phyloP scores from a whole-genome alignment of 768 basidiomycete genomes.

The Paxillus involutus region DNA sequence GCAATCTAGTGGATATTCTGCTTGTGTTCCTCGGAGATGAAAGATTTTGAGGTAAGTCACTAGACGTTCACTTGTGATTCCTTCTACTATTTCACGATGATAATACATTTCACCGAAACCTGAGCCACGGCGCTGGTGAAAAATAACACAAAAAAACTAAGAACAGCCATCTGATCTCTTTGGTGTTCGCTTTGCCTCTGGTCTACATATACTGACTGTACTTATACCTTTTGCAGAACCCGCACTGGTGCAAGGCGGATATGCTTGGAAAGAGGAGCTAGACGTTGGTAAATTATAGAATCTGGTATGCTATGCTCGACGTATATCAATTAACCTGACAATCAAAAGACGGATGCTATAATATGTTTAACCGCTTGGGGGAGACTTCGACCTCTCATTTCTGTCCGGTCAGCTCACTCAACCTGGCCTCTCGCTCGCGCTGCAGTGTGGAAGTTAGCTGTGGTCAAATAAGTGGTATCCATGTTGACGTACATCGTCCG shows the following conservation, averaged over 20 bases:
- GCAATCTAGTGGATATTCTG: not conserved
- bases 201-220: slow-evolving; percentile 12
- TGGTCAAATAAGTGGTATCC: not conserved
- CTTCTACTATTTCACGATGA: slow-evolving; percentile 16
- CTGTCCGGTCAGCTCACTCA: slow-evolving; percentile 35
- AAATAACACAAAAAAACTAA: slow-evolving; percentile 26
- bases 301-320: slow-evolving; percentile 3
- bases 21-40: not conserved
- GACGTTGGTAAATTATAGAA: not conserved
- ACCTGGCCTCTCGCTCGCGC: slow-evolving; percentile 57
- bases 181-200: not conserved
- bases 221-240: slow-evolving; percentile 1
- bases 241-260: not conserved
- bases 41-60: not conserved
- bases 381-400: not conserved
- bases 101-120: slow-evolving; percentile 20
- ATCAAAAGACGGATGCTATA: not conserved
- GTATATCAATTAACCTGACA: not conserved
- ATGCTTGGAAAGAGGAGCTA: not conserved
- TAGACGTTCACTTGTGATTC: not conserved
- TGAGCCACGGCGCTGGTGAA: slow-evolving; percentile 35
- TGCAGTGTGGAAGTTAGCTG: slow-evolving; percentile 15
- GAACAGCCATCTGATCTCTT: slow-evolving; percentile 33
- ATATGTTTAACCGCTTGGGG: not conserved
- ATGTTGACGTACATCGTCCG: slow-evolving; percentile 54